Conservation (phyloP, 257 asterid genomes). For the Gentiana macrophylla region DNA sequence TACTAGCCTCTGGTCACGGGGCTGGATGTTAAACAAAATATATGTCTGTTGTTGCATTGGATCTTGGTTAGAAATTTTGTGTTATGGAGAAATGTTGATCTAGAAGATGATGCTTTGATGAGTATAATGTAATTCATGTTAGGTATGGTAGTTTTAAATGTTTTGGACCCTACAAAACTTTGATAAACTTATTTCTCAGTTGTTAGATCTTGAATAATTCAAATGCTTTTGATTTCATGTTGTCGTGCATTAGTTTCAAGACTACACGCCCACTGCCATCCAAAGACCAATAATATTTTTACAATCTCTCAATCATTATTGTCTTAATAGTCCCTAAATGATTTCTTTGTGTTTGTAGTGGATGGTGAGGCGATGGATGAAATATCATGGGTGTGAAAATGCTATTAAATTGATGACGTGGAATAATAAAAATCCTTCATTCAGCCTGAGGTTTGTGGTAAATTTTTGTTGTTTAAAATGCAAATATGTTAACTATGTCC, state of each 20-base stretch:
- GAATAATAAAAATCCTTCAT: constrained; percentile 75
- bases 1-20: no score
- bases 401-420: constrained; percentile 70
- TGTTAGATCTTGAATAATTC: background rate
- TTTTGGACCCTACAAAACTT: background rate
- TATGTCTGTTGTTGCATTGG: no score
- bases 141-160: no score
- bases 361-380: constrained; percentile 97
- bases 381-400: constrained; percentile 56
- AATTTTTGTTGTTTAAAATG: constrained; percentile 5
- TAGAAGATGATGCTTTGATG: no score
- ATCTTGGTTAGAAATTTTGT: no score
- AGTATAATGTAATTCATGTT: no score
- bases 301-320: constrained; percentile 12
- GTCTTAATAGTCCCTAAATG: constrained; percentile 5
- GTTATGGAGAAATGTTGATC: no score
- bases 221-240: no score
- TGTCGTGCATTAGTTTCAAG: background rate
- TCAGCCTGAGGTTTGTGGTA: constrained; percentile 62
- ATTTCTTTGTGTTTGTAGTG: constrained; percentile 34
- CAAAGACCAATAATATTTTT: background rate
- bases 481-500: constrained; percentile 14
- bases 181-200: background rate
- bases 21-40: no score
- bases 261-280: background rate